These are phyloP conservation scores for Acmispon strigosus DNA, from an alignment of 306 rosid species.

Conservation along the genomic window DNA sequence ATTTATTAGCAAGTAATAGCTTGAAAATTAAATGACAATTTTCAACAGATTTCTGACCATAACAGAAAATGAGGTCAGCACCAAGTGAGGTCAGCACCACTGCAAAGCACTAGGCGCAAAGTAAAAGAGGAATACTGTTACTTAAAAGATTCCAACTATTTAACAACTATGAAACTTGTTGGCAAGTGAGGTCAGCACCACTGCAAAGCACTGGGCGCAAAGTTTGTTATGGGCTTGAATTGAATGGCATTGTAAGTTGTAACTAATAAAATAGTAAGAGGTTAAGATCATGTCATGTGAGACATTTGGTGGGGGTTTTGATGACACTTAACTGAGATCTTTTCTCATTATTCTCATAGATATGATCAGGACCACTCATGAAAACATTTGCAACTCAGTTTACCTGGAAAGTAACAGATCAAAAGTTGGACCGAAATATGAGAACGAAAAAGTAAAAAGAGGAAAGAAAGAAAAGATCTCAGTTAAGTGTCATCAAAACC, in stretches of 20 bases:
- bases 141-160: too few species aligned
- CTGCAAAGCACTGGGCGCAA: neutral
- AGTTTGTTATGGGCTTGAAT: neutral
- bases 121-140: too few species aligned
- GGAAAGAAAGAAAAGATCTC: neutral
- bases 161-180: too few species aligned
- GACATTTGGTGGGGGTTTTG: constrained; percentile 21
- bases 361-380: constrained; percentile 13
- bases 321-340: constrained; percentile 12
- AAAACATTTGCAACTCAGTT: constrained; percentile 22
- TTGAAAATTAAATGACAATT: neutral
- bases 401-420: constrained; percentile 16
- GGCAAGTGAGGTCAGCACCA: too few species aligned
- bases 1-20: neutral
- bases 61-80: neutral
- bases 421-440: constrained; percentile 14
- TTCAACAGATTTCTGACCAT: neutral
- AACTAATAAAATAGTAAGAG: constrained; percentile 13
- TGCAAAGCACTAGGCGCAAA: too few species aligned
- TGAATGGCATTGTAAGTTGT: neutral
- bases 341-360: constrained; percentile 3
- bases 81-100: too few species aligned
- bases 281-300: constrained; percentile 2
- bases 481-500: constrained; percentile 16
- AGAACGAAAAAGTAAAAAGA: neutral